Base-by-base conservation (phyloP, 345 rosid species). In the Capsella bursapastoris region DNA sequence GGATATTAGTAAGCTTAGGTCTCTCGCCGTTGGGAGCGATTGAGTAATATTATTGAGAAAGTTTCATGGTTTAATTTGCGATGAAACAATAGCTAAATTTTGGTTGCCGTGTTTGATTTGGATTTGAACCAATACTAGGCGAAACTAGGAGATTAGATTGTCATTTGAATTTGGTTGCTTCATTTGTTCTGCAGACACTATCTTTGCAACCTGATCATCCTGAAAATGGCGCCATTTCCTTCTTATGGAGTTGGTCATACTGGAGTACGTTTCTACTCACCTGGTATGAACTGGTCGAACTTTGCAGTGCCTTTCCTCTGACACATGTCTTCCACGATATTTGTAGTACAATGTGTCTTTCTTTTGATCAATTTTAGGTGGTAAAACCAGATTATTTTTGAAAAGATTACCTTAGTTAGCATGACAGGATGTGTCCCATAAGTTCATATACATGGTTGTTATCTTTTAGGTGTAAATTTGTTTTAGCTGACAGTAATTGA, bases 191-290 rank as follows among this genome's bases (percentile, higher is more conserved):
- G 49, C 86, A 86, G 95, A 84, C 92, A 55, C 70, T 85, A 43
- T 83, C 87, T 15, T 57, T 76, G 43, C 82, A 85, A 35, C 82
- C 82, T 49, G 68, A 79, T 79, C 82, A 74, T 71, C 82, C 83
- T 57, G 79, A 82, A 60, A 86, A 81, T 64, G 88, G 83, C 1
- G 91, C 83, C 32, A 84, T 91, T 72, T 86, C 98, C 57, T 88
- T 96, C 85, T 84, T 90, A 67, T 96, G 99, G 98, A 87, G 94
- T 86, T 96, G 92, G 95, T 89, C 98, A 12, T 96, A 96, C 79
- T 96, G 99, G 99, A 90, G 97, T 79, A 89, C 96, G 22, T 92
- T 92, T 82, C 83, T 92, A n/a, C 99, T 90, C 55, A 92, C 99
- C 73, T 96, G 99, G 99, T 96, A 90, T 57, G 87, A 12, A 11